Conservation (phyloP, 148 eudicot species). For the Spergularia bocconei region DNA sequence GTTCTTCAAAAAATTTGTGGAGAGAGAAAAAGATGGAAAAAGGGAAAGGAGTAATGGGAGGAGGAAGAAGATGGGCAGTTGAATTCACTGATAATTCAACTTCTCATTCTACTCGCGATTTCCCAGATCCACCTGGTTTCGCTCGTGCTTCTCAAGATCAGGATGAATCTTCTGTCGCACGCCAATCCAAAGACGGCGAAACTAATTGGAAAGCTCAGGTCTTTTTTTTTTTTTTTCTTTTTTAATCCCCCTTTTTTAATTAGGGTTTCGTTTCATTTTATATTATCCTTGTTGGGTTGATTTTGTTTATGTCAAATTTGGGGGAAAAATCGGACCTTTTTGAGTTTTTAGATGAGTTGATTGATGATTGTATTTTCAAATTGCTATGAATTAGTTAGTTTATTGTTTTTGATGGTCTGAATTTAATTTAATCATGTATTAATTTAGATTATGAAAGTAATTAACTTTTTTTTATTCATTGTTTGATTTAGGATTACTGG, state of each 20-base stretch:
- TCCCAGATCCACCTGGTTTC: constrained; percentile 91
- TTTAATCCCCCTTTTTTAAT: neutral
- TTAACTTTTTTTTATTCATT: no score
- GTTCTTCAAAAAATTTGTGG: no score
- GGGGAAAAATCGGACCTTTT: no score
- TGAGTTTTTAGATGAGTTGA: no score
- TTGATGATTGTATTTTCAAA: no score
- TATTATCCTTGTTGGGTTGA: no score
- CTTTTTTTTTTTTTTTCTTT: neutral
- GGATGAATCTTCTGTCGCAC: constrained; percentile 75
- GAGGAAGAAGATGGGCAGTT: constrained; percentile 78
- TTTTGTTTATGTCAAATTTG: no score
- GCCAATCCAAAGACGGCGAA: constrained; percentile 91
- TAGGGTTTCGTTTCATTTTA: neutral
- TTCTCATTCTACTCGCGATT: constrained; percentile 64
- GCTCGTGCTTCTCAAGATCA: constrained; percentile 71
- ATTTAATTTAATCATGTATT: no score
- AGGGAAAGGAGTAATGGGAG: constrained; percentile 58
- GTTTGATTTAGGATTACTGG: no score
- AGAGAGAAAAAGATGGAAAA: constrained; percentile 53
- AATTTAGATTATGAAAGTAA: no score
- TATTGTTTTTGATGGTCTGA: no score
- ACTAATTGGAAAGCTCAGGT: constrained; percentile 93
- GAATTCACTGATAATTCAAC: constrained; percentile 78
- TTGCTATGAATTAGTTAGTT: no score